Percentiles rank a stretch among this genome's conserved stretches.
Evolutionary conservation across 257 asterid genomes (phyloP).

Genomic region (Primulina tabacum): DNA sequence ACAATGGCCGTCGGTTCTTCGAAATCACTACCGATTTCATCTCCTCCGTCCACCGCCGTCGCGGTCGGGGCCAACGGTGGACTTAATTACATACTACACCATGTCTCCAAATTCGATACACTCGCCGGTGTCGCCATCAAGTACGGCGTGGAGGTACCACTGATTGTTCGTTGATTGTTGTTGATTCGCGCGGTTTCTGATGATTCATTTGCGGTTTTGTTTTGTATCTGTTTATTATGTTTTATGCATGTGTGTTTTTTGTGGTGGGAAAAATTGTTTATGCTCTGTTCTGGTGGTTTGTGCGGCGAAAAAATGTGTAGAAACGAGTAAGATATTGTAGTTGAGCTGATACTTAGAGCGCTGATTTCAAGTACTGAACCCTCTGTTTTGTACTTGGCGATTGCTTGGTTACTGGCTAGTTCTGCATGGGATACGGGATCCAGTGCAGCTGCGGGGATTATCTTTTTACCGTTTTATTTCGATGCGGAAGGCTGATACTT

Average conservation of each 20-base stretch:
- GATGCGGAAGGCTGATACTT: neutral
- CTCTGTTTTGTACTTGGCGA: neutral
- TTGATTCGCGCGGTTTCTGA: neutral
- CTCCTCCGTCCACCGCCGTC: conserved; percentile 28
- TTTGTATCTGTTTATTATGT: neutral
- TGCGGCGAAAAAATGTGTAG: too few relatives aligned
- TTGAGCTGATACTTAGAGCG: neutral
- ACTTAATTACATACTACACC: conserved; percentile 43
- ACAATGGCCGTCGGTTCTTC: conserved; percentile 27
- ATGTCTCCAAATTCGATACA: conserved; percentile 61
- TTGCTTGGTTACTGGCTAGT: neutral
- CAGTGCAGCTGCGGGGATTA: neutral
- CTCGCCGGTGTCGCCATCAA: conserved; percentile 73
- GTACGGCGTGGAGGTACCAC: conserved; percentile 76
- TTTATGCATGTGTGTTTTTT: neutral
- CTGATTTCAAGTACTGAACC: neutral
- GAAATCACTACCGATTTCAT: conserved; percentile 36
- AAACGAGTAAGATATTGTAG: too few relatives aligned
- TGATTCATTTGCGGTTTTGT: neutral
- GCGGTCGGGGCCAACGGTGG: conserved; percentile 30
- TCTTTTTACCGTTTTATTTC: neutral
- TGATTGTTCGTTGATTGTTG: neutral
- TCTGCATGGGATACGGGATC: neutral
- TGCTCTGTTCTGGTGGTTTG: neutral
- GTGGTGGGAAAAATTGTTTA: neutral